Base-by-base conservation (phyloP, 1,284 basidiomycete species). In the Bondarzewia mesenterica region DNA sequence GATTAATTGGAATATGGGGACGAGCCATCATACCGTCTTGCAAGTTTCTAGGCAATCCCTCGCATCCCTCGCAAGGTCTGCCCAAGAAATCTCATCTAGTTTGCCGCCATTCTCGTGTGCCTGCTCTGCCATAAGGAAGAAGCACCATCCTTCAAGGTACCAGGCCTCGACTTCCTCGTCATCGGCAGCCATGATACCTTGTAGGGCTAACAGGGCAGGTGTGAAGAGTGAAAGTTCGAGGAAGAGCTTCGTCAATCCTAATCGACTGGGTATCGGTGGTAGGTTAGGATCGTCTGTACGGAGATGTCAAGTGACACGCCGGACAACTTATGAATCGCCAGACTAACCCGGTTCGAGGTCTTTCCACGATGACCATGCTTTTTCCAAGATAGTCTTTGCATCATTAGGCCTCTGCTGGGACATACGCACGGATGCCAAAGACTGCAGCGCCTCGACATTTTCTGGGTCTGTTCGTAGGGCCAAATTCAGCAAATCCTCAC, bases 81-180 rank as follows among this genome's bases (percentile, higher is more conserved):
- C 75, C 77, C 84, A 87, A 5, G 75, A 74, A 49, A 89, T 60
- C 10, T 76, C 79, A 46, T 80, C 80, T 4, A 80, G 64, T 37
- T 73, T 75, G 14, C 70, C 73, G n/a, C 74, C 77, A 26, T 64
- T 73, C 53, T 81, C 79, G 51, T 76, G 73, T 15, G 77, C 76
- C 51, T 79, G 74, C 59, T 88, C 82, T 0, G 78, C 75, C 77
- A 84, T 80, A 38, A 94, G 70, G 69, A 83, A 91, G 74, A 91
- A 93, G 51, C 89, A 86, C 90, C 92, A 94, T 46, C 92, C 93
- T 63, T 93, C 89, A n/a, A 95, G 77, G 63, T 96, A 96, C 79
- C 92, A 94, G 3, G 86, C 90, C 60, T 95, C 93, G 5, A 93
- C 82, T 49, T 93, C 87, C 59, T 92, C 80, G 55, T 93, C 89